Percentiles rank a stretch among this genome's conserved stretches.
phyloP scores from a whole-genome alignment of 768 basidiomycete species.

The Serendipita sp. region DNA sequence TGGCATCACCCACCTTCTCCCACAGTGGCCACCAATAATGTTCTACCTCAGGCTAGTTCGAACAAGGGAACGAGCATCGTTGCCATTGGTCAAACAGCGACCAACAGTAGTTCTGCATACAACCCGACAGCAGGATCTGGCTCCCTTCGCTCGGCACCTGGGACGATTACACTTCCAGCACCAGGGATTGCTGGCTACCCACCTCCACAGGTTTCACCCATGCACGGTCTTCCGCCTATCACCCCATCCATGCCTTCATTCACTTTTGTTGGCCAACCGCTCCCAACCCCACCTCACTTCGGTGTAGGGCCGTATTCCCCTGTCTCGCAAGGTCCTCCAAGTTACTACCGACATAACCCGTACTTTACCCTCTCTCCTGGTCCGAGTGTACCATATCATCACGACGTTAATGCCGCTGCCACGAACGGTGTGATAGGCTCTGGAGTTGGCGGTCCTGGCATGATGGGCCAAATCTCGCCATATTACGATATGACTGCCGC shows the following conservation, averaged over 20 bases:
- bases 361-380: constrained; percentile 46
- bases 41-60: neutral
- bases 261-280: constrained; percentile 47
- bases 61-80: neutral
- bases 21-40: neutral
- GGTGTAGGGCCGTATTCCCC: constrained; percentile 16
- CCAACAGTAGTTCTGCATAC: neutral
- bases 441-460: neutral
- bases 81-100: neutral
- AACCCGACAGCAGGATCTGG: neutral
- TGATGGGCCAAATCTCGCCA: neutral
- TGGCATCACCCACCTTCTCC: constrained; percentile 4
- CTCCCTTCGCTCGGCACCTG: neutral
- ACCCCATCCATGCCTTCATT: constrained; percentile 98
- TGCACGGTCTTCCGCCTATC: constrained; percentile 71
- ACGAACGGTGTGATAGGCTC: neutral
- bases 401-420: neutral
- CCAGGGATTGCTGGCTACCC: neutral
- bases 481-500: neutral
- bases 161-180: neutral
- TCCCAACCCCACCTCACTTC: constrained; percentile 26
- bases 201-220: neutral
- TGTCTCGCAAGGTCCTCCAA: neutral
- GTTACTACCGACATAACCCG: constrained; percentile 18
- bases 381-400: constrained; percentile 31